Evolutionary conservation across 768 basidiomycete genomes (phyloP).

Genomic region (Porpolomopsis calyptriformis): DNA sequence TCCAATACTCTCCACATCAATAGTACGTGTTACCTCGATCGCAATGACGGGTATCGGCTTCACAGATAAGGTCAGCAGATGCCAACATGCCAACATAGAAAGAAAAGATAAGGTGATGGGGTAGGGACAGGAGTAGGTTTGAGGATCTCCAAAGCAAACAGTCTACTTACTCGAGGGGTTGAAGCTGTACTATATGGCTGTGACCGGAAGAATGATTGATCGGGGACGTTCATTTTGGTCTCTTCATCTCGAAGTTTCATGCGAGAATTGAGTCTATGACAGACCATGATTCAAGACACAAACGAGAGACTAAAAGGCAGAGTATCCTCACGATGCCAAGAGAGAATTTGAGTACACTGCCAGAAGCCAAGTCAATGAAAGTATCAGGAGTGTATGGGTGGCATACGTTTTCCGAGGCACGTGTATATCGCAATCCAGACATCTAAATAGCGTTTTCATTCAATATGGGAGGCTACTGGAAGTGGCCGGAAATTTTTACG

Average conservation of each 20-base stretch:
- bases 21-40: background rate
- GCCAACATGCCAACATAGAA: no score
- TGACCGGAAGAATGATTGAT: background rate
- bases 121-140: background rate
- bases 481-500: background rate
- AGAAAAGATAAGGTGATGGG: background rate
- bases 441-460: background rate
- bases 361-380: background rate
- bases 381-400: background rate
- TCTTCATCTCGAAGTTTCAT: background rate
- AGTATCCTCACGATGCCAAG: conserved; percentile 2
- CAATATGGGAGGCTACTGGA: background rate
- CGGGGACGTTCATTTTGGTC: background rate
- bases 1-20: background rate
- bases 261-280: background rate
- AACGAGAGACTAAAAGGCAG: background rate
- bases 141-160: background rate
- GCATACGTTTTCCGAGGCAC: conserved; percentile 4
- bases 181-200: background rate
- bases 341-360: conserved; percentile 7
- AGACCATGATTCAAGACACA: background rate
- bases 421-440: conserved; percentile 5
- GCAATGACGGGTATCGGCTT: background rate
- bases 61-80: background rate
- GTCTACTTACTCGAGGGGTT: background rate